Base-by-base conservation (phyloP, 1,139 yeast species). In the Debaryomycetaceae sp. region DNA sequence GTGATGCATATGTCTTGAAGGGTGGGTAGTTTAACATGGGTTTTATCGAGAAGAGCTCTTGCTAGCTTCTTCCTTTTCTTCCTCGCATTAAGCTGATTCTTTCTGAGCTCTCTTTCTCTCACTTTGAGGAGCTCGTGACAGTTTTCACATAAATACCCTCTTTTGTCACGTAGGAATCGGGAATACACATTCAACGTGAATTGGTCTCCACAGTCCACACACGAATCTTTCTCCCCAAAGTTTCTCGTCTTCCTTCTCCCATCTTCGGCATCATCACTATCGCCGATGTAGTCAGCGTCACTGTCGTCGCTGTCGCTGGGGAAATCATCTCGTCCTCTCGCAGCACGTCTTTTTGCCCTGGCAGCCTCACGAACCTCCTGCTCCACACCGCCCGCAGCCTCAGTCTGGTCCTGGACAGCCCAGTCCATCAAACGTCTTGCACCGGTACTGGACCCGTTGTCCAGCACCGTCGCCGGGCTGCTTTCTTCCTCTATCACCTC, bases 1-100 rank as follows among this genome's bases (percentile, higher is more conserved):
- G 73, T 68, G 49, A 93, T 86, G 58, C 97, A 88, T 34, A 86
- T 61, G 53, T 90, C 97, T 60, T 90, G 97, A 38, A 93, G 68
- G 17, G 83, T 72, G 4, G 96, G 87, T 2, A 90, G 67, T 42
- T 69, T 72, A 27, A 78, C 81, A 24, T 79, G 81, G 44, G 82
- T 75, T 56, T 83, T 78, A 56, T 93, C 91, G 45, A 93, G 72
- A 40, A 93, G 69, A 2, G 96, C 95, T 48, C 84, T 87, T 0
- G 98, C 97, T 35, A 86, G 71, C 65, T 80, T 81, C 68, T 85
- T 87, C 47, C 96, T 77, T 57, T 79, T 78, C 58, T 83, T 84
- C 44, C 95, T 73, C 11, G 89, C 87, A 46, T 78, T 78, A 27
- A 80, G 55, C 60, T 78, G 84, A 61, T 72, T 81, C 54, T 67